These are phyloP conservation scores for Aquilaria agallochum DNA, from an alignment of 441 rosid species.

Conservation along the genomic window DNA sequence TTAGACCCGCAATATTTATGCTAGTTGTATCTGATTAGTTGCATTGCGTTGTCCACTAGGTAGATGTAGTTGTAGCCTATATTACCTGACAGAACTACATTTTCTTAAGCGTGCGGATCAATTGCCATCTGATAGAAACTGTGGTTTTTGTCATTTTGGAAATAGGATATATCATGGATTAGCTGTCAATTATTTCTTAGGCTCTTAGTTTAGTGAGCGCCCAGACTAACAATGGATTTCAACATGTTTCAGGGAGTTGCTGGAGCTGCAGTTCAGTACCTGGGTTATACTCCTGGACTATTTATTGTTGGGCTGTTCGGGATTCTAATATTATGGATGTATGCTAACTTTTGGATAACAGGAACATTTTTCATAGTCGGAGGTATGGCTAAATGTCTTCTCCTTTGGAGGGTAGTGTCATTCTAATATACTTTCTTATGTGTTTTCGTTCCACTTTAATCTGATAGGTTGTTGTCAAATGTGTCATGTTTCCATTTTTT, in stretches of 20 bases:
- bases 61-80: no score
- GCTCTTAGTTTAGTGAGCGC: no score
- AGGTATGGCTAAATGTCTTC: constrained; percentile 50
- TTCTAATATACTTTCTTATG: background rate
- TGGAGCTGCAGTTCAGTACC: constrained; percentile 73
- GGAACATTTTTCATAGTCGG: constrained; percentile 92
- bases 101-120: no score
- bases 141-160: no score
- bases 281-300: constrained; percentile 98
- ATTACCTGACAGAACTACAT: no score
- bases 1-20: no score
- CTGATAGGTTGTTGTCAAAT: background rate
- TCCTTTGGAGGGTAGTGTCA: background rate
- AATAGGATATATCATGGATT: no score
- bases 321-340: constrained; percentile 94
- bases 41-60: no score
- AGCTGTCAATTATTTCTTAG: no score
- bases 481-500: background rate
- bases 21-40: no score
- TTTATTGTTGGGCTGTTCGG: constrained; percentile 88
- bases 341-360: constrained; percentile 98
- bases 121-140: no score
- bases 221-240: constrained; percentile 9
- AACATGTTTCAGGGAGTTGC: constrained; percentile 80
- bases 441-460: background rate